Evolutionary conservation across 192 early-diverging fungal species (phyloP), one percentile per base, ranked within the genome.

Genomic region (Backusella parvicylindrica): DNA sequence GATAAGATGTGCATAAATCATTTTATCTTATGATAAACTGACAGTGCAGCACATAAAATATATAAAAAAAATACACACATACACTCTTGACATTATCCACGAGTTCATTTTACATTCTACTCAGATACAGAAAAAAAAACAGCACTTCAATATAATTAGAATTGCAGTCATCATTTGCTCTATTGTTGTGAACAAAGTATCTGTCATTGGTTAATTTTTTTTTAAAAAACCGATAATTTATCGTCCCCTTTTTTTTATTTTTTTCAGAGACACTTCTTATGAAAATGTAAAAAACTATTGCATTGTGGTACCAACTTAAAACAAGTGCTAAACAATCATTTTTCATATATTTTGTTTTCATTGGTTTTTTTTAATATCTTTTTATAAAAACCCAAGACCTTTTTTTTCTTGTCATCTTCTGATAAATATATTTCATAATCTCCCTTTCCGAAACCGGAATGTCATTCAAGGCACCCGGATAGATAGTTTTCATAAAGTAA

Each of bases 41-140:
- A 56, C 53, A 56, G 53, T 56, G 53, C 53, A 56, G 53, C 53
- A 56, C 53, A 56, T 47, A 47, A 47, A 47, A 47, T 47, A 47
- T 26, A 56, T 56, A 56, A 26, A 23, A 26, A 56, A 56, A 56
- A 3, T 6, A 38, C 37, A 9, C 37, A 9, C 11, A 9, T 11
- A 9, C 11, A 3, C 53, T 56, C 53, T 56, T 56, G 53, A 56
- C 9, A 56, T 12, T 23, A 56, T 47, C 43, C 18, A n/a, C 43
- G 43, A 16, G 3, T 47, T 18, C 12, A 40, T 13, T 0, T 12
- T 49, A 49, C 3, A 0, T 49, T 21, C 3, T 53, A 53, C 50
- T 53, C 23, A 53, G 21, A 53, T 53, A 53, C 50, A 53, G 41
- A 43, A 43, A 43, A 43, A 53, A 53, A 23, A n/a, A n/a, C n/a